Evolutionary conservation across 148 eudicot species (phyloP).

Genomic region (Spergularia marina): DNA sequence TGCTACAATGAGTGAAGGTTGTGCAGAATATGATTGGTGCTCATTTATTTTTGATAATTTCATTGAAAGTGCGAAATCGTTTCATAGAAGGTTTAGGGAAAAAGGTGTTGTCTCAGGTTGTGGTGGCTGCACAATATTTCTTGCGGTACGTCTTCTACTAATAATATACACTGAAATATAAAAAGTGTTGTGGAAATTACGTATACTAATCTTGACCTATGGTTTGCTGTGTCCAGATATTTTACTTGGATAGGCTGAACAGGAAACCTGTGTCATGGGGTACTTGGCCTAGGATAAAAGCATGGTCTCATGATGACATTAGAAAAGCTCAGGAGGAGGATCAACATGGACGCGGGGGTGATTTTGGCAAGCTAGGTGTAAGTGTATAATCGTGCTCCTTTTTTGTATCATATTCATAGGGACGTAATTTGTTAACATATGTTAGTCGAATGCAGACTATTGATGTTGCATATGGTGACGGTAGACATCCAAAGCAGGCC

Average conservation of each 20-base stretch:
- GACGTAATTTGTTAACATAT: no score
- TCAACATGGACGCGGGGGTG: not conserved
- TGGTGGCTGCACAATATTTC: not conserved
- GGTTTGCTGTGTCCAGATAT: no score
- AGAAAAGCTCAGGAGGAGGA: not conserved
- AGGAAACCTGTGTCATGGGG: no score
- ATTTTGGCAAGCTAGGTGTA: not conserved
- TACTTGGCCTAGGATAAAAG: not conserved
- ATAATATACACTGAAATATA: no score
- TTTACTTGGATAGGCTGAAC: not conserved
- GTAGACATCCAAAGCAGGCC: no score
- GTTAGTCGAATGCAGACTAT: no score
- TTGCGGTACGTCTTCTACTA: not conserved
- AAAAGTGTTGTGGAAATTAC: not conserved
- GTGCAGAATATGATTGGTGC: not conserved
- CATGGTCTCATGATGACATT: not conserved
- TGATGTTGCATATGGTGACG: no score
- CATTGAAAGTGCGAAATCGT: not conserved
- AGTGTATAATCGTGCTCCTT: no score
- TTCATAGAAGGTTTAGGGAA: not conserved
- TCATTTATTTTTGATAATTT: not conserved
- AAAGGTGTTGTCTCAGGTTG: not conserved
- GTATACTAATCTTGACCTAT: no score
- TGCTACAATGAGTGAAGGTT: not conserved
- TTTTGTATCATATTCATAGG: no score